Base-by-base conservation (phyloP, 2,329 filamentous ascomycete species). In the Annulohypoxylon truncatum region DNA sequence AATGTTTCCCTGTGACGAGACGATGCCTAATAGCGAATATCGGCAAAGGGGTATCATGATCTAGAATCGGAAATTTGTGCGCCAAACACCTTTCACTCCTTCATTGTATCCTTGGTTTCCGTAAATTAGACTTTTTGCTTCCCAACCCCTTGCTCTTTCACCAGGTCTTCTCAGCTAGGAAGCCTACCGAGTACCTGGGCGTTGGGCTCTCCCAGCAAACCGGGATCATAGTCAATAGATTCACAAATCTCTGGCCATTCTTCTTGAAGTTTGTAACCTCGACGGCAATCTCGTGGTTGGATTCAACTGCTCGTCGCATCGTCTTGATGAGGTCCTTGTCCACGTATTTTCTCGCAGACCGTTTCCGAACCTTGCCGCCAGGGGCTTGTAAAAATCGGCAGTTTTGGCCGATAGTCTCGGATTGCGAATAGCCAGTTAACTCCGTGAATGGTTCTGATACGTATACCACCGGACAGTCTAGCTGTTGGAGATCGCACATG, bases 361-460 rank as follows among this genome's bases (percentile, higher is more conserved):
- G 87, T 10, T 85, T 78, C 59, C 85, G 79, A 40, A 92, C 87
- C 62, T 87, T 85, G 3, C 90, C 90, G 52, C 89, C 89, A 0
- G 92, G 92, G 0, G 87, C 87, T 75, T 97, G 94, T 12, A 97
- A 83, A 74, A 97, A 96, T 9, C 93, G 91, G 75, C 93, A 96
- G 77, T 97, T 97, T 47, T 86, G 84, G 10, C 93, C 93, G 3
- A 94, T 77, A 24, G 93, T 90, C 78, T 96, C 94, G 63, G 86
- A 81, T 66, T 86, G 84, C 0, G 86, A 86, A 77, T 97, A 97
- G 26, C 93, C 93, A 0, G 93, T 97, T 68, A 97, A 80, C 5
- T 89, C 82, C 72, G 89, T 86, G 76, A 96, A 97, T 28, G 92
- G 87, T 4, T 94, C 91, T 0, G 92, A 95, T 70, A 90, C 92